Base-by-base conservation (phyloP, 768 basidiomycete genomes). In the Suillus weaverae region DNA sequence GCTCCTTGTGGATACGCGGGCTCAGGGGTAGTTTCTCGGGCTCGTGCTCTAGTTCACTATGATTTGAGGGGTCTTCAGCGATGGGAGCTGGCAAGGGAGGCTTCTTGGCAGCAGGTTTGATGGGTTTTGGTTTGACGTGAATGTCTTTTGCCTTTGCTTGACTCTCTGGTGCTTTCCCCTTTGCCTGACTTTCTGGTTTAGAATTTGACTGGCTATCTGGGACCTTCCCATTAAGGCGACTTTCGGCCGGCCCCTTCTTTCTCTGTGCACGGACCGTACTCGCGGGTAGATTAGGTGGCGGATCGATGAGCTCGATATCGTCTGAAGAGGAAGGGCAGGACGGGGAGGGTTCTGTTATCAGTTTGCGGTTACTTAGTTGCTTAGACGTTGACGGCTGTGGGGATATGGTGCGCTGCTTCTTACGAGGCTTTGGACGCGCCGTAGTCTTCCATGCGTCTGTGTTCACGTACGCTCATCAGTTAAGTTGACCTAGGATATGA, bases 371-470 rank as follows among this genome's bases (percentile, higher is more conserved):
- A 55, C 53, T 18, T 30, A 5, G 44, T 43, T 61, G 67, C 60
- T 74, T 74, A 33, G 55, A 71, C n/a, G 64, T 44, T 30, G 66
- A 38, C 13, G 69, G 71, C 32, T 73, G 66, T 35, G 62, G 54
- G 8, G 68, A 51, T 10, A 30, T 44, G 32, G 63, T 68, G 56
- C 63, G 70, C 32, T 69, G 62, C 39, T 65, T 75, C 65, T 68
- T 74, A 60, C 62, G 65, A 11, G 68, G 9, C 43, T 66, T 68
- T 36, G 41, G 61, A 64, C 70, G 73, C n/a, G 62, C 60, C 54
- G 67, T 70, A 30, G 66, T 26, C 38, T 67, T 63, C 1, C 2
- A 59, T 59, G 39, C 38, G 11, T 39, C 57, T 59, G 56, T 32
- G 55, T 62, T 57, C 62, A 30, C 18, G 36, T 4, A 20, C 20